Evolutionary conservation across 176 grass and related monocot genomes (phyloP), one percentile per base, ranked within the genome.

Genomic region (Elymus sibiricus): DNA sequence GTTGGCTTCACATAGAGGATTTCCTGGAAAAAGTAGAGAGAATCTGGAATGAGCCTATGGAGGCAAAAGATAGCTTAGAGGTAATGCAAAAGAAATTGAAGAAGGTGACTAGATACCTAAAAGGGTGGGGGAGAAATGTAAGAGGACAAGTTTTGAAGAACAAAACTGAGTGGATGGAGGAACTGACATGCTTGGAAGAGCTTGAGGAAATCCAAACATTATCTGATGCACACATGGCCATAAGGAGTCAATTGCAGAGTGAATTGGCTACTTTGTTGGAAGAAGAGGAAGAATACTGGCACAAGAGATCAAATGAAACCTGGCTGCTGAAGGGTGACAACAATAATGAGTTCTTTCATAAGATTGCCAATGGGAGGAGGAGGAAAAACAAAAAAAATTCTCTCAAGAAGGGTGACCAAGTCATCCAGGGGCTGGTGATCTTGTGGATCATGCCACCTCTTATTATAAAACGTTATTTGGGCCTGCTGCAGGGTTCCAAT

Each of bases 191-290:
- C 0, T 11, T 72, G 3, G 21, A 72, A 6, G 11, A 1, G 6
- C 3, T 39, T 1, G 69, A 72, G 2, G 37, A 72, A 25, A 5
- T 37, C 9, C 2, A 1, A 0, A 34, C 1, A 2, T 2, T 69
- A 0, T 11, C 31, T 0, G 0, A 6, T 4, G 12, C 5, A 1
- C 32, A 22, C 5, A 21, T 22, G 8, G 17, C 3, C 0, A 70
- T 9, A 4, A 64, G 37, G 0, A 4, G 16, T 1, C 0, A 0
- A 0, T 0, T 65, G 0, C 24, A 65, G 0, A 1, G 7, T 1
- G 2, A 21, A 0, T 0, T 65, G 0, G 60, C 17, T 0, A 1
- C 3, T 63, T 0, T 14, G 8, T 28, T 35, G 4, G 4, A 22
- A 0, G 2, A 37, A 0, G 64, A 82, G 0, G 79, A 25, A 1